These are phyloP conservation scores for Trichosporon sp. DNA, from an alignment of 1,284 basidiomycete genomes.

Conservation along the genomic window DNA sequence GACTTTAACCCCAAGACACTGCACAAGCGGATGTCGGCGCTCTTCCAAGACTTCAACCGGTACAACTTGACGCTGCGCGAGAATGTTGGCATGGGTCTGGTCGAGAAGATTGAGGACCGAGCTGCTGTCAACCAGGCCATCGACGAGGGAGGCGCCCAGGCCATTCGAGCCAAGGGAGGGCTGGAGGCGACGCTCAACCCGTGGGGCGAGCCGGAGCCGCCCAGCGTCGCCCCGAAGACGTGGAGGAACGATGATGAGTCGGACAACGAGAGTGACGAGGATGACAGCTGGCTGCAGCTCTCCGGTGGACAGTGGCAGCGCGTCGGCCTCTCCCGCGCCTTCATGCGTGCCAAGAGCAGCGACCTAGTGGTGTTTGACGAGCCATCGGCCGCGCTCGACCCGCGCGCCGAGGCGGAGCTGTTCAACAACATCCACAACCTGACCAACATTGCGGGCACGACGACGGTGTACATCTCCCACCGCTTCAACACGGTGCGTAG, in stretches of 20 bases:
- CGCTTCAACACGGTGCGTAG: conserved; percentile 51
- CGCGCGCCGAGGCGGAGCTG: conserved; percentile 69
- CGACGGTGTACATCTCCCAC: conserved; percentile 77
- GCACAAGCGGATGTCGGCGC: conserved; percentile 63
- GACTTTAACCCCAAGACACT: conserved; percentile 60
- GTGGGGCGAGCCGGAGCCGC: conserved; percentile 4
- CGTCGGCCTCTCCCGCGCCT: conserved; percentile 73
- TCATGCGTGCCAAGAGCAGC: conserved; percentile 73
- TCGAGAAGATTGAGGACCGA: conserved; percentile 44
- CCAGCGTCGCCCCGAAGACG: not conserved
- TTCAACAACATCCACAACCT: conserved; percentile 50
- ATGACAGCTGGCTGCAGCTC: not conserved
- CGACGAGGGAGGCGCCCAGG: conserved; percentile 61
- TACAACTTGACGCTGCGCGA: conserved; percentile 67
- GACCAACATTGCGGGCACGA: conserved; percentile 48
- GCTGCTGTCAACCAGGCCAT: conserved; percentile 58
- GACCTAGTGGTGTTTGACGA: conserved; percentile 70
- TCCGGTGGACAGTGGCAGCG: conserved; percentile 65
- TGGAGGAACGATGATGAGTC: not conserved
- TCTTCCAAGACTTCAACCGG: conserved; percentile 75
- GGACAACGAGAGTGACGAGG: conserved; percentile 3
- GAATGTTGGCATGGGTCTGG: conserved; percentile 71
- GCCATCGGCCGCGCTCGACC: conserved; percentile 60
- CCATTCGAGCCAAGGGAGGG: conserved; percentile 22
- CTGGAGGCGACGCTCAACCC: conserved; percentile 13